Percentiles rank a stretch among this genome's conserved stretches.
Conservation (phyloP, 2,329 filamentous ascomycete genomes). For the Aspergillus luchuensis region DNA sequence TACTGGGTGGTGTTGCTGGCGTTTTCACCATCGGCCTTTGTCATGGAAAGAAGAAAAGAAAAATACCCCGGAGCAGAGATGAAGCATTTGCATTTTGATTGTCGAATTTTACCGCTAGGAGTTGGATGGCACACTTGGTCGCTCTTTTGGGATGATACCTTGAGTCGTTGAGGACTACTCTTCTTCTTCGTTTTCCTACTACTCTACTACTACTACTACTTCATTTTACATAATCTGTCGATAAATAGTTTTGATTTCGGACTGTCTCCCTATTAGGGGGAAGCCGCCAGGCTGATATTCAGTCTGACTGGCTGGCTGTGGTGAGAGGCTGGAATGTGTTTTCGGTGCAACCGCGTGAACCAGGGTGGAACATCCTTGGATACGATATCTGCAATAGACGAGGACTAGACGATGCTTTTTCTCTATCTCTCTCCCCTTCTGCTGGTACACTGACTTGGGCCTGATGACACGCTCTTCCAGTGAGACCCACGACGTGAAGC, state of each 20-base stretch:
- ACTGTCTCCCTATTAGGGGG: background rate
- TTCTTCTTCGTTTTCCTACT: background rate
- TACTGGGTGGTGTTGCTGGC: slow-evolving; percentile 10
- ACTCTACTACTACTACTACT: background rate
- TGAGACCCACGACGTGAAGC: background rate
- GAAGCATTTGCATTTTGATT: slow-evolving; percentile 17
- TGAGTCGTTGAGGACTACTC: slow-evolving; percentile 7
- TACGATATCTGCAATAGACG: slow-evolving; percentile 3
- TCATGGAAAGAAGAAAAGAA: slow-evolving; percentile 21
- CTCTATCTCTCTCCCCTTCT: background rate
- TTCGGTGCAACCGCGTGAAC: no score
- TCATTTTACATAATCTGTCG: slow-evolving; percentile 4
- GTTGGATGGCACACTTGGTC: slow-evolving; percentile 13
- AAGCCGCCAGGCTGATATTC: background rate
- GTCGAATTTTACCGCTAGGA: slow-evolving; percentile 5
- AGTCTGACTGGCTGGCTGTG: background rate
- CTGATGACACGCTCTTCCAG: background rate
- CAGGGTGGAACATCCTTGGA: background rate
- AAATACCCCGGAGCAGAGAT: slow-evolving; percentile 23
- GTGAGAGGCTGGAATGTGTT: background rate
- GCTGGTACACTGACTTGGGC: background rate
- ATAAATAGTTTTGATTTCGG: slow-evolving; percentile 7
- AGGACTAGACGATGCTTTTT: slow-evolving; percentile 3
- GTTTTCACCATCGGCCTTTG: slow-evolving; percentile 6
- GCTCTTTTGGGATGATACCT: slow-evolving; percentile 6